Evolutionary conservation across 805 yeast species (phyloP).

Genomic region (Metschnikowia aberdeeniae): DNA sequence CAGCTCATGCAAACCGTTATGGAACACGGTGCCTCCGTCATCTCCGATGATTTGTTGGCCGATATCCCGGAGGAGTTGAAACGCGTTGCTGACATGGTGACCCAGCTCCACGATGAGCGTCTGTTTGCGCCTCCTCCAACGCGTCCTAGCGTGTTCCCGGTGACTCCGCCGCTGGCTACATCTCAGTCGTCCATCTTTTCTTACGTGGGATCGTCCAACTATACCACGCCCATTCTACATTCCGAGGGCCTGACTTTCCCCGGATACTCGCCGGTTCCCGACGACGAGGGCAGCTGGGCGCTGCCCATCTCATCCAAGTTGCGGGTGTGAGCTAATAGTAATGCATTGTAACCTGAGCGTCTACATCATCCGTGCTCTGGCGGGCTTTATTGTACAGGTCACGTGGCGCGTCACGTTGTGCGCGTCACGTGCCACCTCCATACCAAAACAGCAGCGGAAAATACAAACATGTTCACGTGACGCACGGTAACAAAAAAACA

Average conservation of each 20-base stretch:
- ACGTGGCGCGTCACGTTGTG: background rate
- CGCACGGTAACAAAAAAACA: conserved; percentile 4
- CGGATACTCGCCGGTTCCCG: conserved; percentile 13
- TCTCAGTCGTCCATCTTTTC: conserved; percentile 39
- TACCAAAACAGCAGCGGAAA: conserved; percentile 1
- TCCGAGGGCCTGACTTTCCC: conserved; percentile 10
- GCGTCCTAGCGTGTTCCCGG: conserved; percentile 19
- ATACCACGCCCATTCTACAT: conserved; percentile 16
- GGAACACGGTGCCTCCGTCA: conserved; percentile 11
- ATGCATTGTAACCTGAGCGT: background rate
- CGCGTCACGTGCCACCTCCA: background rate
- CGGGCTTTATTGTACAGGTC: too few relatives aligned
- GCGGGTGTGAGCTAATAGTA: conserved; percentile 2
- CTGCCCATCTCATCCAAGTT: conserved; percentile 16
- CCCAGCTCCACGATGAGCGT: conserved; percentile 9
- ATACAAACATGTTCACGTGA: conserved; percentile 6
- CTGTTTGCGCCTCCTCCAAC: conserved; percentile 6
- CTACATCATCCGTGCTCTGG: too few relatives aligned
- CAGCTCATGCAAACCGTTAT: conserved; percentile 11
- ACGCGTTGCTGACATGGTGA: conserved; percentile 14
- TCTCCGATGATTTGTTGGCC: conserved; percentile 10
- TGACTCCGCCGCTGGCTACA: conserved; percentile 42
- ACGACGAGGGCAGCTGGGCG: conserved; percentile 14
- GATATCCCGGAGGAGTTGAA: conserved; percentile 11
- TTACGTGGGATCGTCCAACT: conserved; percentile 13